Base-by-base conservation (phyloP, 805 yeast species). In the Hanseniaspora lindneri region DNA sequence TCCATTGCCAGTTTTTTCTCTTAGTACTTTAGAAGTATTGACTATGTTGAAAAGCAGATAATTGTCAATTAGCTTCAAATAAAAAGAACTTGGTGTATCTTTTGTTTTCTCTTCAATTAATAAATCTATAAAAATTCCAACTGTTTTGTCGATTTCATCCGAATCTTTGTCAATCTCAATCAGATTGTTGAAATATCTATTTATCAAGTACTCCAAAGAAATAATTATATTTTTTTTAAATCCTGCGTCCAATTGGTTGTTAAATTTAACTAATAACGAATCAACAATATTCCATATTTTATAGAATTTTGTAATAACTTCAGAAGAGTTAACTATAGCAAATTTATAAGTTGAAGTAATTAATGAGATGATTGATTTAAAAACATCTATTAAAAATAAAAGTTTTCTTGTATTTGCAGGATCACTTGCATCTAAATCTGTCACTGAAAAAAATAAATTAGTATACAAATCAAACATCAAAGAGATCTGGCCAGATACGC, bases 1-100 rank as follows among this genome's bases (percentile, higher is more conserved):
- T 3, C 21, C n/a, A 14, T 25, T 33, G 16, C 34, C 21, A 10
- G 27, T 3, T 14, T 32, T 29, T 41, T 20, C 3, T 25, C 13
- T 28, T 17, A 33, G 34, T 2, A 10, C 41, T 7, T 28, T 35
- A 9, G 29, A 25, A 3, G 36, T 28, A 21, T 36, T 14, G 11
- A 28, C 48, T 27, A 44, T 44, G 14, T 44, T 44, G 36, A 44
- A 44, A 17, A 44, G 29, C 28, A 44, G n/a, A 35, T 44, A 44
- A 23, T 44, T 44, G 35, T 44, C 48, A 11, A 44, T 6, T 11
- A 44, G 19, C n/a, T 44, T 44, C 8, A 35, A 24, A 17, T 20
- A 44, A 36, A 44, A 44, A 3, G 14, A n/a, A 10, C 7, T 21
- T 7, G 20, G 10, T 7, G 16, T 4, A 9, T 29, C 35, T 35